Evolutionary conservation across 176 grass and related monocot species (phyloP), one percentile per base, ranked within the genome.

Genomic region (Hyparrhenia diplandra): DNA sequence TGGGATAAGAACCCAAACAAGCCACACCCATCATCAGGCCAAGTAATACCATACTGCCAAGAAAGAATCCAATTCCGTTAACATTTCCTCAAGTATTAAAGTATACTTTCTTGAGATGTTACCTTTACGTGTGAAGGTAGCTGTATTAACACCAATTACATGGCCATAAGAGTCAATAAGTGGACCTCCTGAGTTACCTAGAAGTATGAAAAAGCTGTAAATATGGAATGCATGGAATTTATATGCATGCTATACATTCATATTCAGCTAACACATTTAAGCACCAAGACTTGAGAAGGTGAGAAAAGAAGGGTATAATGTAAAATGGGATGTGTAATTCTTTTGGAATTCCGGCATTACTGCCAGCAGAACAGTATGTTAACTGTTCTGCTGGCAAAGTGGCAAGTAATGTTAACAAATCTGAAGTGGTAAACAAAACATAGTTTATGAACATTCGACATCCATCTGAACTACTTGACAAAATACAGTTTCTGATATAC

Each of bases 91-190:
- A 32, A 32, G 31, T 32, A 32, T 32, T 32, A 32, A 32, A 32
- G 31, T 32, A 32, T 32, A 32, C 31, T 32, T 32, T 32, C 31
- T 32, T 32, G 31, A 32, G 31, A 32, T 32, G 31, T 32, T 16
- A 94, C 94, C 94, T 87, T 93, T 97, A 69, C 91, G 91, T 66
- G 94, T 93, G 66, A 97, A 97, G 45, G 94, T 97, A 80, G 94
- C 86, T 70, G 91, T 97, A 77, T 97, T 93, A 74, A 97, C 86
- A 87, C 94, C 94, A 89, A 97, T 93, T 41, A 97, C 94, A 93
- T 91, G 94, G 65, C 88, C 88, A 75, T 97, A 89, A 5, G 94
- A 97, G 74, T 97, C 88, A 85, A 97, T 90, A 14, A 97, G 77
- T 85, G 94, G 94, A 24, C 94, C 94, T 72, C 91, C 91, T 36